Conservation (phyloP, 2,329 filamentous ascomycete species). For the Alternaria viburni region DNA sequence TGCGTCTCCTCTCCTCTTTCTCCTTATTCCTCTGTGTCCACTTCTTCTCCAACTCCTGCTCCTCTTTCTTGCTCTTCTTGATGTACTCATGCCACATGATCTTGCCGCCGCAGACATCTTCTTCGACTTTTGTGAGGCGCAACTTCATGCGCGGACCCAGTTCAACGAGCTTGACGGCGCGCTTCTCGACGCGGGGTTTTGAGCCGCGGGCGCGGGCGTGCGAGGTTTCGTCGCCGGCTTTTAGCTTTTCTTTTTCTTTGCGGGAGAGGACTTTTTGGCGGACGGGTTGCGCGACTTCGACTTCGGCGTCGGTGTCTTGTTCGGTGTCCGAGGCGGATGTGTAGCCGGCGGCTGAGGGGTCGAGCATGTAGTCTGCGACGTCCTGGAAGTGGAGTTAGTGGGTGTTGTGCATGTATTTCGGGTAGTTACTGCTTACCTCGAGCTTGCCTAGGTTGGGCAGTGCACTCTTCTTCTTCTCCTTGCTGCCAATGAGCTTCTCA, state of each 20-base stretch:
- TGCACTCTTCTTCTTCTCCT: constrained; percentile 63
- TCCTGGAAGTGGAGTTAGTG: constrained; percentile 55
- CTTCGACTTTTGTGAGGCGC: constrained; percentile 92
- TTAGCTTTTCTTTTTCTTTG: constrained; percentile 54
- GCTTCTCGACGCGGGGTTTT: constrained; percentile 71
- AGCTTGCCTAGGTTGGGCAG: constrained; percentile 90
- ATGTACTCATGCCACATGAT: constrained; percentile 98
- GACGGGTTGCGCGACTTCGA: constrained; percentile 74
- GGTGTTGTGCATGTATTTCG: background rate
- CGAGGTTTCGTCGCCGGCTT: constrained; percentile 49
- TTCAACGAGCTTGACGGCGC: constrained; percentile 90
- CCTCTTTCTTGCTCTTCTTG: constrained; percentile 79
- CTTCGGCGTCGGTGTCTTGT: constrained; percentile 90
- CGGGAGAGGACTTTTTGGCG: constrained; percentile 68
- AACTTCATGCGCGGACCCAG: constrained; percentile 88
- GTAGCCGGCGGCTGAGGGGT: constrained; percentile 78
- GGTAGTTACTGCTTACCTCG: constrained; percentile 50
- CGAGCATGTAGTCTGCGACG: constrained; percentile 92
- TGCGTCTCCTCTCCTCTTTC: constrained; percentile 79
- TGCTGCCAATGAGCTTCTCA: constrained; percentile 73
- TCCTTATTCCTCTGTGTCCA: constrained; percentile 81
- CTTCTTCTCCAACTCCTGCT: constrained; percentile 77
- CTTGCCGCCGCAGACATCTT: constrained; percentile 86
- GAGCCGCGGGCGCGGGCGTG: constrained; percentile 43
- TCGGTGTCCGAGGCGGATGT: constrained; percentile 93